These are phyloP conservation scores for Neurospora sp. DNA, from an alignment of 495 filamentous ascomycete genomes.

Conservation along the genomic window DNA sequence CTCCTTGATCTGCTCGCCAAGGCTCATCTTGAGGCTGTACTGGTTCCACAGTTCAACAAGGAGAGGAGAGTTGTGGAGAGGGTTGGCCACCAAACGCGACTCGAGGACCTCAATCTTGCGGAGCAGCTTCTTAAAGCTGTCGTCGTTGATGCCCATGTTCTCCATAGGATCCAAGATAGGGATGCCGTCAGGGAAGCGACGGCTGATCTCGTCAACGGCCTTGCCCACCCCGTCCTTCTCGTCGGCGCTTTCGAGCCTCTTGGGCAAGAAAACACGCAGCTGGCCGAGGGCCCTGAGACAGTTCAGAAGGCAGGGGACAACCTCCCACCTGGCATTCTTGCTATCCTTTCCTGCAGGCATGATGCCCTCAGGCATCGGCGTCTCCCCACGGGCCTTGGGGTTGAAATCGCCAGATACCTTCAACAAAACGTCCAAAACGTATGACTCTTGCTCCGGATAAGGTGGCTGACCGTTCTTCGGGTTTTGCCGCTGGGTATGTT, in stretches of 20 bases:
- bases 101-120: constrained; percentile 96
- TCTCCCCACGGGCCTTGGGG: constrained; percentile 18
- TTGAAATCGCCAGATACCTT: constrained; percentile 49
- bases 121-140: constrained; percentile 83
- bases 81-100: constrained; percentile 77
- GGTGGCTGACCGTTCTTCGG: constrained; percentile 52
- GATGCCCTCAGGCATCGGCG: constrained; percentile 26
- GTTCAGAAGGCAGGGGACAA: constrained; percentile 76
- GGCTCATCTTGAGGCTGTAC: constrained; percentile 69
- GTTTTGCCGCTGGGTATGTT: constrained; percentile 50
- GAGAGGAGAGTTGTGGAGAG: constrained; percentile 78
- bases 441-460: constrained; percentile 58
- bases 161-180: constrained; percentile 85
- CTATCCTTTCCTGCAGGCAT: constrained; percentile 9
- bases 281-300: constrained; percentile 72
- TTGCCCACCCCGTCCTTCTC: constrained; percentile 53
- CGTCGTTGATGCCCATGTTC: constrained; percentile 86
- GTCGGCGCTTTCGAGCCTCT: constrained; percentile 53
- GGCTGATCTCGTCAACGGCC: constrained; percentile 60
- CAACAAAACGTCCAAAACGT: constrained; percentile 73
- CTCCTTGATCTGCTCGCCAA: constrained; percentile 67
- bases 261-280: constrained; percentile 67
- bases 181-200: constrained; percentile 87
- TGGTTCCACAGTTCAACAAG: constrained; percentile 72
- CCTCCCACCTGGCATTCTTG: constrained; percentile 52